A percentile compares a stretch with the other conserved stretches of the same genome.
These are phyloP conservation scores for Myrmaecium sp. DNA, from an alignment of 2,329 filamentous ascomycete species.

Conservation along the genomic window DNA sequence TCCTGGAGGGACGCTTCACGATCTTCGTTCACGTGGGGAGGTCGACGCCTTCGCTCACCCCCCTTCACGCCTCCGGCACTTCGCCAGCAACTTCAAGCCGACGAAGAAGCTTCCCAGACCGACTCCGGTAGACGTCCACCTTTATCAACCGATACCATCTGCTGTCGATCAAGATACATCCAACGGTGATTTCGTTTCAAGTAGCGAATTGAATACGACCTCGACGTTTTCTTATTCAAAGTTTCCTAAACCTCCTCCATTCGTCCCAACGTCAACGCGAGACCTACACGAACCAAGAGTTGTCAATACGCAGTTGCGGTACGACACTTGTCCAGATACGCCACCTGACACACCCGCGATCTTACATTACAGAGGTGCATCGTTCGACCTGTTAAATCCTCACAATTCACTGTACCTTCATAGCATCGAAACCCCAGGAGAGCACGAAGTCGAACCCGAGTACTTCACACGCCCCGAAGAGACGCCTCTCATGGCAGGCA, in stretches of 20 bases:
- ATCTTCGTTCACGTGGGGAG: too few relatives aligned
- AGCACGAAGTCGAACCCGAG: slow-evolving; percentile 15
- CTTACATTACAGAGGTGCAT: slow-evolving; percentile 20
- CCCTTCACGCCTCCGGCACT: too few relatives aligned
- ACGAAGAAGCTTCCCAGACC: slow-evolving; percentile 4
- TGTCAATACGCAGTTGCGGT: slow-evolving; percentile 10
- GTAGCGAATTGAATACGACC: slow-evolving; percentile 8
- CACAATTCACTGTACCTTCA: slow-evolving; percentile 18
- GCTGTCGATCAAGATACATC: slow-evolving; percentile 7
- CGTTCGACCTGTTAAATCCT: slow-evolving; percentile 21
- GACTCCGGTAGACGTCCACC: background rate
- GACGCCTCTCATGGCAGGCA: too few relatives aligned
- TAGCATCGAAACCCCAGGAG: slow-evolving; percentile 18
- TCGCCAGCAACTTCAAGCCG: too few relatives aligned
- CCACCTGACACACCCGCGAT: slow-evolving; percentile 19
- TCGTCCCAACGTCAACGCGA: too few relatives aligned
- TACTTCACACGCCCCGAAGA: too few relatives aligned
- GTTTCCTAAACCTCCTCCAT: too few relatives aligned
- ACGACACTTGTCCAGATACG: slow-evolving; percentile 14
- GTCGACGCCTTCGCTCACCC: too few relatives aligned
- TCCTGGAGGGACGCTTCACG: too few relatives aligned
- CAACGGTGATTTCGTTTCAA: slow-evolving; percentile 9
- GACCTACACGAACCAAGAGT: too few relatives aligned
- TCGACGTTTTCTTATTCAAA: slow-evolving; percentile 18
- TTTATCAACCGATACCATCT: background rate